Conservation (phyloP, 2,329 filamentous ascomycete species). For the Fusarium kyushuense region DNA sequence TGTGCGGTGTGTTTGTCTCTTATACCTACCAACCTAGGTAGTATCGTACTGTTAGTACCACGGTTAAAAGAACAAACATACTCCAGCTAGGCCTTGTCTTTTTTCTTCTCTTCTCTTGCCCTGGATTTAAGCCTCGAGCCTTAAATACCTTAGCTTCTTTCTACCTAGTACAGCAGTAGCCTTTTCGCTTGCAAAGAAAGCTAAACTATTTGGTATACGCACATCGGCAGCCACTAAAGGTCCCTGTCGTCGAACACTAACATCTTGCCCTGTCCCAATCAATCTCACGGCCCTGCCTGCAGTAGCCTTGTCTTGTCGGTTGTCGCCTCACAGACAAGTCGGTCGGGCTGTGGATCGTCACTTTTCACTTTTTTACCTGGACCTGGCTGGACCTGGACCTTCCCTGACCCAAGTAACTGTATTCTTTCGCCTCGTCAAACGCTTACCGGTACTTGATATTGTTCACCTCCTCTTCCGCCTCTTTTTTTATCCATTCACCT, state of each 20-base stretch:
- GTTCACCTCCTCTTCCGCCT: slow-evolving; percentile 3
- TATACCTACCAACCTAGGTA: too few species aligned
- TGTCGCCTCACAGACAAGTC: slow-evolving; percentile 34
- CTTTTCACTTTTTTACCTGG: slow-evolving; percentile 46
- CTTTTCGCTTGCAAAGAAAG: slow-evolving; percentile 18
- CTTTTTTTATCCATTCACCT: slow-evolving; percentile 6
- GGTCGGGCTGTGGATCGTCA: slow-evolving; percentile 46
- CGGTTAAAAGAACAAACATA: slow-evolving; percentile 9
- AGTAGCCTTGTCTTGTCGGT: slow-evolving; percentile 17
- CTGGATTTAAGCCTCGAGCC: slow-evolving; percentile 29
- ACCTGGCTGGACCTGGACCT: neutral
- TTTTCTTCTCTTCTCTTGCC: slow-evolving; percentile 11
- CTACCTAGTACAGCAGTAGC: slow-evolving; percentile 15
- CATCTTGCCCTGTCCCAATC: slow-evolving; percentile 3
- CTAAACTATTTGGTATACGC: slow-evolving; percentile 22
- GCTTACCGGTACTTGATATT: slow-evolving; percentile 8
- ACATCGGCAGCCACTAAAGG: neutral
- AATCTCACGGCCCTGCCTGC: slow-evolving; percentile 5
- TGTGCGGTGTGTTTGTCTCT: neutral
- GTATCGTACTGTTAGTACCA: neutral
- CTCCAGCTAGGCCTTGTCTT: neutral
- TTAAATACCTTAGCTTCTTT: slow-evolving; percentile 29
- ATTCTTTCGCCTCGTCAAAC: slow-evolving; percentile 14
- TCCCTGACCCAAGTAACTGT: neutral
- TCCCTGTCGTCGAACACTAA: slow-evolving; percentile 16